These are phyloP conservation scores for Coccomyxa subellipsoidea DNA, from an alignment of 163 green algal species.

Conservation along the genomic window DNA sequence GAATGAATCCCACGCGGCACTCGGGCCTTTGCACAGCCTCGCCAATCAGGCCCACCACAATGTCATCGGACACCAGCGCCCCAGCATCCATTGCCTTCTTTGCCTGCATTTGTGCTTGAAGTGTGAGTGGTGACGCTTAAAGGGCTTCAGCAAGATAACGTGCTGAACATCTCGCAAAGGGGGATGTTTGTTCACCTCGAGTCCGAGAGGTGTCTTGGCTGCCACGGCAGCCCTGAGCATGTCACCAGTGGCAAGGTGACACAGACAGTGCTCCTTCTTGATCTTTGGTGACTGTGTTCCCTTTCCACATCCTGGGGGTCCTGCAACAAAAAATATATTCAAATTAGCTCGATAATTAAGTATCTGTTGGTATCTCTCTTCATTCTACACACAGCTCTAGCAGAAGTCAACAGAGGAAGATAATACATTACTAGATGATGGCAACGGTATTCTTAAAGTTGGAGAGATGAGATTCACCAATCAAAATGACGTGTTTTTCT, in stretches of 20 bases:
- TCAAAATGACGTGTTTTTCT: constrained; percentile 91
- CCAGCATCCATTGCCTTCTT: constrained; percentile 96
- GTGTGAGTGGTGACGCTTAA: no score
- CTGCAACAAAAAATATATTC: constrained; percentile 40
- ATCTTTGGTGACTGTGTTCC: constrained; percentile 94
- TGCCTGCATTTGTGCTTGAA: constrained; percentile 43
- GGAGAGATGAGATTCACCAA: constrained; percentile 71
- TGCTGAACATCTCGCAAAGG: no score
- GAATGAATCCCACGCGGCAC: constrained; percentile 91
- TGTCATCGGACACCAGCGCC: constrained; percentile 92
- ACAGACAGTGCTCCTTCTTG: constrained; percentile 97
- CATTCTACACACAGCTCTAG: no score
- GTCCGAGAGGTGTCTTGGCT: constrained; percentile 80
- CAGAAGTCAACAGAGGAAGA: no score
- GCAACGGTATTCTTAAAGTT: no score
- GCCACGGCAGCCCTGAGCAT: constrained; percentile 94
- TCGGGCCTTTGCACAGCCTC: constrained; percentile 87
- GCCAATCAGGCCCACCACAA: constrained; percentile 96
- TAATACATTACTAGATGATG: no score
- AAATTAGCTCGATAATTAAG: no score
- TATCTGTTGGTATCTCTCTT: no score
- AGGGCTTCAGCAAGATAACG: no score
- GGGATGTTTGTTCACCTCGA: no score
- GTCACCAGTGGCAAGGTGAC: constrained; percentile 95
- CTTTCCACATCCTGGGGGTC: constrained; percentile 93